phyloP scores from a whole-genome alignment of 2,329 filamentous ascomycete species.

The Chrysoporthe deuterocubensis region DNA sequence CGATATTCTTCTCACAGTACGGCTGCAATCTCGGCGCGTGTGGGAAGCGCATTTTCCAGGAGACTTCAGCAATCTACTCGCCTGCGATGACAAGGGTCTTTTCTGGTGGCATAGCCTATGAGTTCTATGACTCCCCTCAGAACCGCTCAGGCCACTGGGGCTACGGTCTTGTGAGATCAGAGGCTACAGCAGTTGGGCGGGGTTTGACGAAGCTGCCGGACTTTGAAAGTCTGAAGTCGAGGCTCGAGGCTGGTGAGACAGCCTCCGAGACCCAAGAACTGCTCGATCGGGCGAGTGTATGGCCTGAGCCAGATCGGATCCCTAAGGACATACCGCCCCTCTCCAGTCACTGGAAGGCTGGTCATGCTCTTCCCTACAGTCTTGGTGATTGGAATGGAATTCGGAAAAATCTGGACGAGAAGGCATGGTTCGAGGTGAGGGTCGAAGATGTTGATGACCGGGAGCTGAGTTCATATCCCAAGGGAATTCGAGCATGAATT shows the following conservation, averaged over 20 bases:
- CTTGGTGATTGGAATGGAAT: constrained; percentile 23
- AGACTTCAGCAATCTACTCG: constrained; percentile 61
- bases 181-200: constrained; percentile 9
- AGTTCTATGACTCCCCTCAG: constrained; percentile 59
- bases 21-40: constrained; percentile 56
- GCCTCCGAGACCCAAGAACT: not conserved
- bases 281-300: not conserved
- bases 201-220: constrained; percentile 23
- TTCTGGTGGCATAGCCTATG: constrained; percentile 64
- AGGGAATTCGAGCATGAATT: constrained; percentile 13
- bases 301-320: not conserved
- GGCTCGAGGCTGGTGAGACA: constrained; percentile 12
- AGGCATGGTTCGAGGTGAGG: constrained; percentile 24
- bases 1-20: constrained; percentile 68
- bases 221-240: constrained; percentile 21
- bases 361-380: constrained; percentile 26
- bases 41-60: constrained; percentile 57
- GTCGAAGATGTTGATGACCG: constrained; percentile 17
- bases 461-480: constrained; percentile 12
- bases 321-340: constrained; percentile 21
- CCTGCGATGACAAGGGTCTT: constrained; percentile 57
- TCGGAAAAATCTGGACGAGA: constrained; percentile 18
- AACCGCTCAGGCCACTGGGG: constrained; percentile 29
- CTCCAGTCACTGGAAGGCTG: constrained; percentile 25
- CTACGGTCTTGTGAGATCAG: constrained; percentile 47